These are phyloP conservation scores for Haplosporangium sp. DNA, from an alignment of 371 early-diverging fungal genomes.

Conservation along the genomic window DNA sequence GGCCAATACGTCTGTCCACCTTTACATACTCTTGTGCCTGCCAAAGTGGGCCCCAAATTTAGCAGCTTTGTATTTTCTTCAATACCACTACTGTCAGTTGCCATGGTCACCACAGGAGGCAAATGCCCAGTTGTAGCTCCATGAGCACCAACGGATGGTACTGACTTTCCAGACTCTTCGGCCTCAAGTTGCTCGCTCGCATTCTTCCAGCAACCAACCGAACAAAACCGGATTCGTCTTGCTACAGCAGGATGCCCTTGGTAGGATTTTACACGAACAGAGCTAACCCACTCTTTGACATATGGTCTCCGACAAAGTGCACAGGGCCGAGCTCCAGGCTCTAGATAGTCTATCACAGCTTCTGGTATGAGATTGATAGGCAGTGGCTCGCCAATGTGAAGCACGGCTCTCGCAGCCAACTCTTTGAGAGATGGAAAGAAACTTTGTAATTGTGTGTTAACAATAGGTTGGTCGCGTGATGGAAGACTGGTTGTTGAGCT, in stretches of 20 bases:
- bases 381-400: conserved; percentile 23
- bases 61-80: background rate
- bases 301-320: conserved; percentile 63
- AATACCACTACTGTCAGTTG: background rate
- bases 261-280: conserved; percentile 70
- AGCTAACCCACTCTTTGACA: conserved; percentile 73
- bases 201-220: conserved; percentile 61
- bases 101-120: conserved; percentile 22
- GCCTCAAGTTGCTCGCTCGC: conserved; percentile 45
- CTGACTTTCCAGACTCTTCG: conserved; percentile 19
- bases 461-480: conserved; percentile 48
- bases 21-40: conserved; percentile 41
- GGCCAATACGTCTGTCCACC: conserved; percentile 55
- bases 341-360: conserved; percentile 58
- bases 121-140: conserved; percentile 35
- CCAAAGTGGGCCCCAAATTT: background rate
- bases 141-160: background rate
- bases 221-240: conserved; percentile 69
- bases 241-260: conserved; percentile 72
- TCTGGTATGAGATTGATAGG: conserved; percentile 56
- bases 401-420: conserved; percentile 33
- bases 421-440: conserved; percentile 40
- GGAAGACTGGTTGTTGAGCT: conserved; percentile 14
- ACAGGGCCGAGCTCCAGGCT: conserved; percentile 61
- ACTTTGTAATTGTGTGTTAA: conserved; percentile 31